Evolutionary conservation across 768 basidiomycete species (phyloP), one percentile per base, ranked within the genome.

Genomic region (Vishniacozyma victoriae): DNA sequence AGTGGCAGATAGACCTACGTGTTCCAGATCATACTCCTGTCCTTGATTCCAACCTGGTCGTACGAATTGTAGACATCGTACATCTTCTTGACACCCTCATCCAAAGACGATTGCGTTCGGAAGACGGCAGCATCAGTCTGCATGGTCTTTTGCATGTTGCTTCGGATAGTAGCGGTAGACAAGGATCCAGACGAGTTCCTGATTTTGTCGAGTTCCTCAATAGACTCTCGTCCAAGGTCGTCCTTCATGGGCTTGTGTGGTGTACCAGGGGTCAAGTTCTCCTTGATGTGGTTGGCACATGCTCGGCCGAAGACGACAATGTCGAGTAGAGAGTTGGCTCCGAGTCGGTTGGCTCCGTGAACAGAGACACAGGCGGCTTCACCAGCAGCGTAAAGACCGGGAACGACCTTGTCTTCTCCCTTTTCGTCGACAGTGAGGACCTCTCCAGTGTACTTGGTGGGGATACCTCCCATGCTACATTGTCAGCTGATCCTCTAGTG

Each of bases 1-100:
- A 42, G 26, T n/a, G 37, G 13, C 9, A n/a, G n/a, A n/a, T n/a
- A n/a, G 69, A 74, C 88, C 55, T 65, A 93, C 91, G 89, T 88
- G 77, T 97, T 96, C 95, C 93, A 99, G 74, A 97, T 95, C 92
- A 97, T 87, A 75, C 87, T 89, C 68, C 95, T 80, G 74, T 97
- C 95, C 77, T 95, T 91, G 78, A 95, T 87, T 45, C 92, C 87
- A 57, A 99, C 86, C 36, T 93, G 80, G 59, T 85, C 79, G 74
- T 83, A 97, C 67, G 80, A 87, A 68, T 85, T 82, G 79, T 92
- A 92, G 60, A 97, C 89, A 35, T 78, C 76, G 48, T 78, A 78
- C 63, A 99, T 77, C 76, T 89, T 91, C 74, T 80, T 64, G 22
- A 97, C 91, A 75, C 95, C 95, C 60, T 93, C 84, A 61, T 96